Conservation (phyloP, 2,329 filamentous ascomycete genomes). For the Colletotrichum orbiculare region DNA sequence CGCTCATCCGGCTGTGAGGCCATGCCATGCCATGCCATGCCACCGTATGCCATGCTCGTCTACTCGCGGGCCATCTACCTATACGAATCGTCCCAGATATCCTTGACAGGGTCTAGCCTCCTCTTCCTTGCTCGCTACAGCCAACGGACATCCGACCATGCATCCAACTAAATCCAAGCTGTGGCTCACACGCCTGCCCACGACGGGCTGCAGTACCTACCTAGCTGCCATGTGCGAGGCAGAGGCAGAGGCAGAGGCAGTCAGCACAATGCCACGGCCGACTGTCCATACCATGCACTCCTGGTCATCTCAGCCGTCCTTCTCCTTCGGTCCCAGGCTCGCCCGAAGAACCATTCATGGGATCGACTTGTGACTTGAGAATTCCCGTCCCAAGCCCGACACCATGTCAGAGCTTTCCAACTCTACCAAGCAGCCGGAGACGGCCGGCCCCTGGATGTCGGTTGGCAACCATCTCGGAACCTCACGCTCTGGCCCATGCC, state of each 20-base stretch:
- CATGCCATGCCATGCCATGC: not conserved
- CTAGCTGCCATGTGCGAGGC: slow-evolving; percentile 26
- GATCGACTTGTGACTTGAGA: slow-evolving; percentile 12
- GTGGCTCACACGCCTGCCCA: slow-evolving; percentile 27
- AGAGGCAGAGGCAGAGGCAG: not conserved
- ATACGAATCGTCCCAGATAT: slow-evolving; percentile 16
- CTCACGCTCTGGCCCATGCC: slow-evolving; percentile 12
- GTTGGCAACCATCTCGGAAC: not conserved
- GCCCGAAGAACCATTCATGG: slow-evolving; percentile 11
- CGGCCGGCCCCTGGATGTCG: not conserved
- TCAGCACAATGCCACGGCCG: slow-evolving; percentile 20
- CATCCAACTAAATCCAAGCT: slow-evolving; percentile 16
- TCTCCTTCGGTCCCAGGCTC: slow-evolving; percentile 9
- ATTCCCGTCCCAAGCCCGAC: not conserved
- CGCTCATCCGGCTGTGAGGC: slow-evolving; percentile 14
- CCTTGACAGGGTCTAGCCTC: slow-evolving; percentile 21
- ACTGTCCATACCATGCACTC: too few species aligned
- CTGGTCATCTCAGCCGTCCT: slow-evolving; percentile 23
- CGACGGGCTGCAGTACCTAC: slow-evolving; percentile 7
- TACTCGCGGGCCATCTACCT: not conserved
- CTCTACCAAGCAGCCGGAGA: slow-evolving; percentile 26
- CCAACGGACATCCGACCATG: slow-evolving; percentile 32
- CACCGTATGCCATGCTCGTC: slow-evolving; percentile 1
- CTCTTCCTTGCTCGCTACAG: slow-evolving; percentile 14
- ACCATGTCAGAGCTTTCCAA: slow-evolving; percentile 31